Base-by-base conservation (phyloP, 2,329 filamentous ascomycete species). In the Alternaria sp. region DNA sequence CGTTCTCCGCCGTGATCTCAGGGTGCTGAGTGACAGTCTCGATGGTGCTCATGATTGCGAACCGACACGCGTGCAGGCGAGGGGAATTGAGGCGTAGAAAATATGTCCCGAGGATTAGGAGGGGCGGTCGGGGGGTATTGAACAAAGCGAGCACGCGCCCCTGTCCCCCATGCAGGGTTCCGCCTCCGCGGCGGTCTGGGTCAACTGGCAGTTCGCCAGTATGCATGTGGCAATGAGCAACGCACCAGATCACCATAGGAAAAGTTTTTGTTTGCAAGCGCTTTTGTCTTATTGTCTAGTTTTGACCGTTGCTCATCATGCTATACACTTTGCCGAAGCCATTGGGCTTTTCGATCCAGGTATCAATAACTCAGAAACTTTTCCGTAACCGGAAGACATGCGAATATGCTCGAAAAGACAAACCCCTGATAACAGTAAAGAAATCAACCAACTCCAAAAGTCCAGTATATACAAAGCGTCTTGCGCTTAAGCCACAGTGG, bases 1-100 rank as follows among this genome's bases (percentile, higher is more conserved):
- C 93, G 74, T 91, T 92, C 72, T 95, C 89, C 18, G 93, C 93
- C 54, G 92, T 97, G 75, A 96, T 93, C 57, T 87, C 84, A 74
- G 88, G 84, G 41, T 84, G 73, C 53, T 74, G 68, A n/a, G 73
- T 74, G 50, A 74, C 64, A 5, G 72, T 74, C 7, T 67, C 63
- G 18, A 72, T 78, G 38, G 72, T 63, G 59, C 72, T 76, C 77
- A 79, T 79, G 48, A 14, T 74, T 65, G 66, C 63, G 50, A 65
- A 46, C 40, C 22, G 55, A 12, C 8, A 41, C 22, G 45, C 32
- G 8, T 27, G 49, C 44, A 34, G 52, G 27, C 2, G 56, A 18
- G 34, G 45, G 32, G 25, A 49, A 51, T 62, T 54, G 49, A 62
- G 40, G 49, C 48, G 53, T 52, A 20, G 54, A 18, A 40, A 54